Evolutionary conservation across 352 stramenopile genomes (phyloP), one percentile per base, ranked within the genome.

Genomic region (Stephanocyclus meneghinianus): DNA sequence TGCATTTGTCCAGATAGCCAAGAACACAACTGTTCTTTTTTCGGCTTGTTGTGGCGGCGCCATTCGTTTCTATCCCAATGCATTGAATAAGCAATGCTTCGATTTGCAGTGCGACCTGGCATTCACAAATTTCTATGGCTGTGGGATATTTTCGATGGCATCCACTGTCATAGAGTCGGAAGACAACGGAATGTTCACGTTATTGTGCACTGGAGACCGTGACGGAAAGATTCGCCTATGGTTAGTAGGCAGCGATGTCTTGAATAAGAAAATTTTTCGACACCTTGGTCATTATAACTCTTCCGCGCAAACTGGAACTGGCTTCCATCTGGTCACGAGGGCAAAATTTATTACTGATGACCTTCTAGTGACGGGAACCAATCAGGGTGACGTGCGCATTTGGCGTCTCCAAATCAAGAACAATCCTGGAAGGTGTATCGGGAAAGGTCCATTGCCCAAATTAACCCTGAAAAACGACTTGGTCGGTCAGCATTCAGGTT

Each of bases 201-300:
- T 78, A 13, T 66, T 83, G 48, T 78, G 68, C 30, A 83, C 68
- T 42, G 75, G 75, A 44, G 69, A 78, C 35, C 44, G 57, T 16
- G 48, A 76, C 44, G 75, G 75, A 13, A 74, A 78, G n/a, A 76
- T 83, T 71, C 60, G 74, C 15, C 32, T 81, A 2, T 81, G 74
- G 74, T 21, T 57, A 5, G 70, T 71, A 53, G n/a, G 29, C 3
- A 47, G 74, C 64, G 72, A 73, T 16, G 55, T 69, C 15, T n/a
- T 74, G 2, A 8, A 30, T 4, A 63, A 30, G n/a, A 53, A 47
- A 11, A 68, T 67, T 13, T 83, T 83, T 68, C 40, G 42, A 29
- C 62, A 55, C 51, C 35, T 74, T 48, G 44, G 73, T 51, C 13
- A 65, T 18, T 76, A 65, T 53, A 75, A 76, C 18, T 71, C 66